A percentile compares a stretch with the other conserved stretches of the same genome.
phyloP scores from a whole-genome alignment of 169 alveolate genomes.

The Plasmodium chabaudi region DNA sequence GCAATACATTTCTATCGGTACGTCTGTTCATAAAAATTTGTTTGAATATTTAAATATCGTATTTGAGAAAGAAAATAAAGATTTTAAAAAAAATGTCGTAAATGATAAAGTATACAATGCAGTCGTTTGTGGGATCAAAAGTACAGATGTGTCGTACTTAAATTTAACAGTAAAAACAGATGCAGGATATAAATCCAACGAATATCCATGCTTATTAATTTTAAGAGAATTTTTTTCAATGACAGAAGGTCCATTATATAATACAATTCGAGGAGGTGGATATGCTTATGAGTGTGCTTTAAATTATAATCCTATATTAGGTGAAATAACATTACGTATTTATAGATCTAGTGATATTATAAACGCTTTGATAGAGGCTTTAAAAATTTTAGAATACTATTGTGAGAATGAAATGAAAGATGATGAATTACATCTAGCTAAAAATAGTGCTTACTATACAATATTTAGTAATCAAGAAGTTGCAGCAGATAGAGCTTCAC shows the following conservation, averaged over 20 bases:
- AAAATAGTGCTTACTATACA: constrained; percentile 78
- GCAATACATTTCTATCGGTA: constrained; percentile 37
- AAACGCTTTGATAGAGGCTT: constrained; percentile 78
- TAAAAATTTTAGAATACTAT: constrained; percentile 64
- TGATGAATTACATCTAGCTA: constrained; percentile 78
- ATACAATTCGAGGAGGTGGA: constrained; percentile 87
- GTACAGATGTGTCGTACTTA: constrained; percentile 82
- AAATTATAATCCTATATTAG: constrained; percentile 76
- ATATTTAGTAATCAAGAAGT: constrained; percentile 80
- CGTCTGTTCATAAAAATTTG: constrained; percentile 50
- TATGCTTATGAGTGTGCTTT: constrained; percentile 82
- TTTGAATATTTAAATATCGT: constrained; percentile 44
- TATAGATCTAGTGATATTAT: constrained; percentile 46
- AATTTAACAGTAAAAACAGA: constrained; percentile 78
- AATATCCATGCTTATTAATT: constrained; percentile 72
- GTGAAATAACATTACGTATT: constrained; percentile 80
- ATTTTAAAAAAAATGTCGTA: constrained; percentile 12
- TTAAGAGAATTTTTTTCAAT: constrained; percentile 80
- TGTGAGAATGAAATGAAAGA: constrained; percentile 47
- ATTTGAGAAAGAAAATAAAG: constrained; percentile 45
- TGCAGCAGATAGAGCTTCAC: constrained; percentile 76
- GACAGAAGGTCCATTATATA: constrained; percentile 85
- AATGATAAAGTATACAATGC: constrained; percentile 63
- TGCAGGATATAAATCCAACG: constrained; percentile 76
- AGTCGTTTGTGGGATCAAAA: constrained; percentile 70